A percentile compares a stretch with the other conserved stretches of the same genome.
These are phyloP conservation scores for Helenozyma baotianmanensis DNA, from an alignment of 805 yeast species.

Conservation along the genomic window DNA sequence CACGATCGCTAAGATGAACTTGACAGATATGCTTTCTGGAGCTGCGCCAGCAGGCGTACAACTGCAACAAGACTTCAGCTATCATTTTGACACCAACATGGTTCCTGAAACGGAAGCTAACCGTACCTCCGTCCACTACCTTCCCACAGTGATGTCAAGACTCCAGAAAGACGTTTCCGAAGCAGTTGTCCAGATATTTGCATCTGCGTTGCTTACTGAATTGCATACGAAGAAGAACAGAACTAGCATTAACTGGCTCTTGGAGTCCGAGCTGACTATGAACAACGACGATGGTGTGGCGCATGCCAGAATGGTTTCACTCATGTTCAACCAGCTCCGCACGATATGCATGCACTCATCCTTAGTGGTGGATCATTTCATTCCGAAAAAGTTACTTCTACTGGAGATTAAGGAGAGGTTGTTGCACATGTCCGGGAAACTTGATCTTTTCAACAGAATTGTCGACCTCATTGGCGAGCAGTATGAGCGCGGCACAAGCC, in stretches of 20 bases:
- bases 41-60: too few species aligned
- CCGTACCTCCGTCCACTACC: conserved; percentile 26
- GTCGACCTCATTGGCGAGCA: conserved; percentile 32
- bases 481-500: conserved; percentile 1
- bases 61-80: too few species aligned
- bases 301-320: conserved; percentile 19
- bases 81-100: too few species aligned
- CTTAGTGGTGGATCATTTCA: conserved; percentile 69
- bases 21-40: conserved; percentile 36
- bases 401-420: conserved; percentile 61
- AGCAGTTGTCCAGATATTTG: conserved; percentile 27
- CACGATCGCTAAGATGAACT: conserved; percentile 38
- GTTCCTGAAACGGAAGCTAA: too few species aligned
- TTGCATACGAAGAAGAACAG: conserved; percentile 19
- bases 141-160: conserved; percentile 32
- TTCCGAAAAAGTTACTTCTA: conserved; percentile 63
- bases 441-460: conserved; percentile 48
- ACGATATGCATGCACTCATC: conserved; percentile 64
- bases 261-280: conserved; percentile 12
- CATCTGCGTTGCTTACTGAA: conserved; percentile 22
- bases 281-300: neutral
- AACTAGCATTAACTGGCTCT: conserved; percentile 35
- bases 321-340: conserved; percentile 43
- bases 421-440: conserved; percentile 54
- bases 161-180: conserved; percentile 34